Base-by-base conservation (phyloP, 495 filamentous ascomycete genomes). In the Aspergillus haitiensis region DNA sequence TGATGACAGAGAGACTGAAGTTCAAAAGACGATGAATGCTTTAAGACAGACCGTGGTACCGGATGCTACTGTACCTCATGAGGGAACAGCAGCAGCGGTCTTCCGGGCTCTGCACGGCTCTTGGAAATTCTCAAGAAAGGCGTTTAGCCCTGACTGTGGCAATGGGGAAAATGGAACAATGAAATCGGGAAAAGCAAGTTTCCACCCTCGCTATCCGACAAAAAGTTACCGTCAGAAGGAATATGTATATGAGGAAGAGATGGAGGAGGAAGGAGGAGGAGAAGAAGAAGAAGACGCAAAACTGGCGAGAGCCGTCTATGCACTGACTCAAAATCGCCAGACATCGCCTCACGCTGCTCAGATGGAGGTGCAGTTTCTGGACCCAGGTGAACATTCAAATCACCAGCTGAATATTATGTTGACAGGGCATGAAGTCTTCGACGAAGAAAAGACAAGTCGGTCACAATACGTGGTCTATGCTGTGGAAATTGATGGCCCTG, bases 41-140 rank as follows among this genome's bases (percentile, higher is more conserved):
- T 52, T 77, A 9, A 52, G 47, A 21, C 54, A 48, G 5, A 62
- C 61, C 7, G 61, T 72, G 1, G 16, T 40, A 18, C 47, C 52
- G 9, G 35, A 52, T 6, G 55, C 56, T 16, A 42, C 46, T 11
- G 39, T 33, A 15, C 49, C 47, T 11, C 47, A 60, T 35, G 46
- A 49, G 13, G 66, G 63, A 13, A 62, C 65, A 6, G 63, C 70
- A 21, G 60, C 56, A 9, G 88, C 87, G 0, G 80, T 88, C 5
- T 93, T 93, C 65, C 76, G 88, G 36, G 88, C 83, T 5, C 72
- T 95, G 1, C 87, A 93, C 6, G 92, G 92, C 5, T 67, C 73
- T 16, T 96, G 92, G 92, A 77, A 66, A 8, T 75, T 88, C 16
- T 74, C 77, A 9, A 81, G 81, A 3, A 74, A 16, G 2, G 31